Base-by-base conservation (phyloP, 2,329 filamentous ascomycete species). In the Colletotrichum sp. region DNA sequence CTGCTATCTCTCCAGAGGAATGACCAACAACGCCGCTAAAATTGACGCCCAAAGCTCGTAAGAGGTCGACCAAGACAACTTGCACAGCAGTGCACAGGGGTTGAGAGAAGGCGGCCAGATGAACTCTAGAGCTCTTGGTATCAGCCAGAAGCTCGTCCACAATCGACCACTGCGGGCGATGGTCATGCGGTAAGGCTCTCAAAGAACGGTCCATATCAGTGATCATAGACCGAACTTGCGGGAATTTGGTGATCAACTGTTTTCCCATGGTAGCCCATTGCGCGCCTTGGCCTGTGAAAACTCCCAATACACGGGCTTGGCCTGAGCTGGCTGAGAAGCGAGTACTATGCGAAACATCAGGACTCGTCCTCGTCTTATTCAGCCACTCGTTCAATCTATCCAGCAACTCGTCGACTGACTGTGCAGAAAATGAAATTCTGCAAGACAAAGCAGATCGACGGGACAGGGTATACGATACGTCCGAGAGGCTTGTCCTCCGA, bases 1-100 rank as follows among this genome's bases (percentile, higher is more conserved):
- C 88, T 1, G 80, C 87, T 18, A 90, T 89, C 76, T 90, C 88
- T 3, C 88, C 88, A 0, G 86, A 87, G 0, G 87, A 89, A 77
- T 90, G 88, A 4, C 88, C 88, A 4, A 88, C 82, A 0, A 87
- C 86, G 2, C 82, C 83, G 3, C 74, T 48, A 8, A 86, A 83
- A 1, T 67, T 60, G 22, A 89, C 70, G 5, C 83, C 83, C 7
- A 83, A 83, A 0, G 79, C 74, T 0, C 71, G 48, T 1, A 84
- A 76, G 3, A 81, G 70, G 9, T 83, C 80, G 8, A 83, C 78
- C 1, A 84, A 69, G 3, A 79, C 81, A 27, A 62, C 58, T 67
- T 84, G 80, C 0, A 84, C 39, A 0, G 80, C 82, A 6, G 83
- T 83, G 48, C 82, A 83, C 1, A 84, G 74, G 2, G 83, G 80